These are phyloP conservation scores for Rutidosis leptorrhynchoides DNA, from an alignment of 129 eudicot species.

Conservation along the genomic window DNA sequence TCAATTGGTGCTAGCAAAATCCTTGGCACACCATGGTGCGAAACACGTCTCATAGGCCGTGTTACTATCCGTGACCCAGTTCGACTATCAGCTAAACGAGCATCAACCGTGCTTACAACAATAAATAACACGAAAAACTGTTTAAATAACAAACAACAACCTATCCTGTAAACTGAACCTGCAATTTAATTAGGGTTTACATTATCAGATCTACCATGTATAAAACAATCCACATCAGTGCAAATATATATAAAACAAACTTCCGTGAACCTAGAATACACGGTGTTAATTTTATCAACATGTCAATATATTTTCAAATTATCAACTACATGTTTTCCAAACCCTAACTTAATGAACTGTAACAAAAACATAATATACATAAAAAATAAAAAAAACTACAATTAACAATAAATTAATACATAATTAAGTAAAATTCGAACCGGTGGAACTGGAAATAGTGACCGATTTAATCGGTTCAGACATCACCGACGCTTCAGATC, in stretches of 20 bases:
- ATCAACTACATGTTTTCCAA: background rate
- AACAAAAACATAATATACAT: background rate
- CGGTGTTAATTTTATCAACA: background rate
- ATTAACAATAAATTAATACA: background rate
- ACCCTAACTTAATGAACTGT: conserved; percentile 27
- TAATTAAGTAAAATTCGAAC: conserved; percentile 27
- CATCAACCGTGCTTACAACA: conserved; percentile 33
- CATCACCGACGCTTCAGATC: conserved; percentile 50
- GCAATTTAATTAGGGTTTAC: conserved; percentile 32
- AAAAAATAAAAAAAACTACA: background rate
- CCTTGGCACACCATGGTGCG: conserved; percentile 34
- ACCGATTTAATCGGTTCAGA: conserved; percentile 26
- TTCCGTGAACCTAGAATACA: background rate
- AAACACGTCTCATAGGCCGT: conserved; percentile 34
- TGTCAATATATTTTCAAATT: background rate
- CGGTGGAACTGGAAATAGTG: conserved; percentile 23
- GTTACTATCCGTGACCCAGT: conserved; percentile 30
- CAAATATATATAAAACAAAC: no score
- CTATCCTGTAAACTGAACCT: conserved; percentile 42
- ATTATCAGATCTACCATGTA: conserved; percentile 16
- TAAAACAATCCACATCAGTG: background rate
- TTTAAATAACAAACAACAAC: conserved; percentile 30
- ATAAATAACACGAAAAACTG: conserved; percentile 43
- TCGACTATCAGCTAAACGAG: conserved; percentile 35
- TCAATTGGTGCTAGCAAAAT: conserved; percentile 35